phyloP scores from a whole-genome alignment of 345 rosid species.

The Combretum micranthum region DNA sequence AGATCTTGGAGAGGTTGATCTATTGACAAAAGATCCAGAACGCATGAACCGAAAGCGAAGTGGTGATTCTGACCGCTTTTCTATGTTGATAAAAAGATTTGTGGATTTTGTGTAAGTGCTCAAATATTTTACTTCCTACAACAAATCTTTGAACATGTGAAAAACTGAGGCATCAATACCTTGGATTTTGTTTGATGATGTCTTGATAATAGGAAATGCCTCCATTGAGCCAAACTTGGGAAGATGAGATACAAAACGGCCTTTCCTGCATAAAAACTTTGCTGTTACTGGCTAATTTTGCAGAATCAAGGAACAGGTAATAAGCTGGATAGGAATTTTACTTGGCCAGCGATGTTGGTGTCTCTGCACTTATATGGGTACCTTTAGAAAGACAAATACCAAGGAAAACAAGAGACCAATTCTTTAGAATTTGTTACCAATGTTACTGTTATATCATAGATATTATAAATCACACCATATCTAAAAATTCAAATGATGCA shows the following conservation, averaged over 20 bases:
- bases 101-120: too few relatives aligned
- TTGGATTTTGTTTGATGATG: conserved; percentile 21
- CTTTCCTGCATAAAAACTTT: conserved; percentile 22
- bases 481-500: too few relatives aligned
- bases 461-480: too few relatives aligned
- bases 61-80: conserved; percentile 45
- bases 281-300: background rate
- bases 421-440: background rate
- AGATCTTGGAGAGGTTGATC: conserved; percentile 44
- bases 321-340: conserved; percentile 18
- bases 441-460: background rate
- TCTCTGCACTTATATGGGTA: background rate
- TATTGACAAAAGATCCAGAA: conserved; percentile 38
- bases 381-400: conserved; percentile 4
- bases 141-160: background rate
- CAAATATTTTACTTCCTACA: background rate
- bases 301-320: background rate
- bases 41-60: conserved; percentile 33
- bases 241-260: conserved; percentile 11
- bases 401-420: too few relatives aligned
- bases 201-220: conserved; percentile 28
- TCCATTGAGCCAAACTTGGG: conserved; percentile 29
- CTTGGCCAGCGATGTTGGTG: conserved; percentile 1
- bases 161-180: conserved; percentile 15
- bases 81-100: conserved; percentile 20